Evolutionary conservation across 768 basidiomycete genomes (phyloP).

Genomic region (Mycena albidolilacea): DNA sequence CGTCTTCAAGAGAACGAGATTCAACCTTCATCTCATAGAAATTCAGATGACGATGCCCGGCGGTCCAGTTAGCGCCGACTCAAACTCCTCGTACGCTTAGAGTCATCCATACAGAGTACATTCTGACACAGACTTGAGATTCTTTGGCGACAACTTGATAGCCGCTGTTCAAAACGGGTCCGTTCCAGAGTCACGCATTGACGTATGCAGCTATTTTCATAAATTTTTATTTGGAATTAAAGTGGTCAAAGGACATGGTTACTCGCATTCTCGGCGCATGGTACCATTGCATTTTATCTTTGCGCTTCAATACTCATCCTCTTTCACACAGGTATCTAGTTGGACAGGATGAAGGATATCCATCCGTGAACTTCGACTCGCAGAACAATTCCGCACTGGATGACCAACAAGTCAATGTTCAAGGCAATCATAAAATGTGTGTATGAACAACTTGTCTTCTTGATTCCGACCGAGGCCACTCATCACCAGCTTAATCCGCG

Average conservation of each 20-base stretch:
- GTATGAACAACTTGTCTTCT: conserved; percentile 19
- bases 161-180: conserved; percentile 70
- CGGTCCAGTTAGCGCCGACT: conserved; percentile 42
- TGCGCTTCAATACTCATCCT: neutral
- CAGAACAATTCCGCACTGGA: conserved; percentile 56
- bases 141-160: conserved; percentile 18
- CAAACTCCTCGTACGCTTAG: conserved; percentile 66
- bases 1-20: conserved; percentile 33
- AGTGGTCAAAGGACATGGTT: conserved; percentile 68
- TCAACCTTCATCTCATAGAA: neutral
- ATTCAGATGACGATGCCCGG: conserved; percentile 82
- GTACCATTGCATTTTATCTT: conserved; percentile 27
- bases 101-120: conserved; percentile 50
- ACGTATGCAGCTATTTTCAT: conserved; percentile 48
- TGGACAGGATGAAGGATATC: conserved; percentile 70
- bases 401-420: conserved; percentile 67
- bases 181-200: conserved; percentile 69
- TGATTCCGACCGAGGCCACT: neutral
- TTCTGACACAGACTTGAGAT: neutral
- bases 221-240: conserved; percentile 39
- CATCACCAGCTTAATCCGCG: conserved; percentile 50
- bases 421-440: conserved; percentile 67
- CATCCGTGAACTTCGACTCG: conserved; percentile 73
- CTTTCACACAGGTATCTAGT: conserved; percentile 52
- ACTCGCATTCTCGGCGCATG: conserved; percentile 79